phyloP scores from a whole-genome alignment of 2,329 filamentous ascomycete genomes.

The Alternaria sp. region DNA sequence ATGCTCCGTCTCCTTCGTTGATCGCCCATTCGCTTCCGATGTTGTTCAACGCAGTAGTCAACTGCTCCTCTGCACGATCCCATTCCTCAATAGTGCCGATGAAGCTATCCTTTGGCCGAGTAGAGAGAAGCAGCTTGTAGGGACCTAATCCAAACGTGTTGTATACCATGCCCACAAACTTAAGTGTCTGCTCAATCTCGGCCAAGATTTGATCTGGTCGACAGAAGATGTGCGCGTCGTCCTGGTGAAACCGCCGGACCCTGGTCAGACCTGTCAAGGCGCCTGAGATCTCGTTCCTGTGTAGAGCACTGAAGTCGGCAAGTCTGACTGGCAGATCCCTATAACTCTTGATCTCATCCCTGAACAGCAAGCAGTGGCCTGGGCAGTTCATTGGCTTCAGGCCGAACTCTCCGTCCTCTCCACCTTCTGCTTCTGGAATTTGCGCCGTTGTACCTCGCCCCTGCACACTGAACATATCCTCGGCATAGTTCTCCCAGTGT shows the following conservation, averaged over 20 bases:
- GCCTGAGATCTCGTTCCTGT: conserved; percentile 85
- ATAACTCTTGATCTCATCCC: conserved; percentile 76
- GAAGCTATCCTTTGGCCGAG: conserved; percentile 76
- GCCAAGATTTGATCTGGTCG: conserved; percentile 76
- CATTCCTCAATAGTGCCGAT: conserved; percentile 79
- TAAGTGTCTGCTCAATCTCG: conserved; percentile 77
- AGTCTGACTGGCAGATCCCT: conserved; percentile 83
- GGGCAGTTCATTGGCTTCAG: conserved; percentile 96
- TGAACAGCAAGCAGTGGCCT: conserved; percentile 86
- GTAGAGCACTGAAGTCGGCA: conserved; percentile 87
- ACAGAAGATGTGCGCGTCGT: conserved; percentile 92
- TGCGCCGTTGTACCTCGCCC: conserved; percentile 60
- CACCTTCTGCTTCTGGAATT: conserved; percentile 55
- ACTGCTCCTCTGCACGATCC: conserved; percentile 72
- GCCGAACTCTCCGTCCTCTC: conserved; percentile 77
- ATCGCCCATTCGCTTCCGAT: conserved; percentile 75
- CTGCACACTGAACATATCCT: conserved; percentile 89
- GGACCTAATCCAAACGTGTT: conserved; percentile 73
- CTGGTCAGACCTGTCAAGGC: conserved; percentile 83
- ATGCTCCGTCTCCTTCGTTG: conserved; percentile 85
- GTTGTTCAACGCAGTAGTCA: conserved; percentile 69
- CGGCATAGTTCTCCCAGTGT: conserved; percentile 87
- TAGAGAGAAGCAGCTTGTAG: conserved; percentile 81
- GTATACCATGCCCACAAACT: conserved; percentile 79
- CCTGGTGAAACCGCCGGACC: conserved; percentile 87